These are phyloP conservation scores for Didymella arachidicola DNA, from an alignment of 2,329 filamentous ascomycete genomes.

Conservation along the genomic window DNA sequence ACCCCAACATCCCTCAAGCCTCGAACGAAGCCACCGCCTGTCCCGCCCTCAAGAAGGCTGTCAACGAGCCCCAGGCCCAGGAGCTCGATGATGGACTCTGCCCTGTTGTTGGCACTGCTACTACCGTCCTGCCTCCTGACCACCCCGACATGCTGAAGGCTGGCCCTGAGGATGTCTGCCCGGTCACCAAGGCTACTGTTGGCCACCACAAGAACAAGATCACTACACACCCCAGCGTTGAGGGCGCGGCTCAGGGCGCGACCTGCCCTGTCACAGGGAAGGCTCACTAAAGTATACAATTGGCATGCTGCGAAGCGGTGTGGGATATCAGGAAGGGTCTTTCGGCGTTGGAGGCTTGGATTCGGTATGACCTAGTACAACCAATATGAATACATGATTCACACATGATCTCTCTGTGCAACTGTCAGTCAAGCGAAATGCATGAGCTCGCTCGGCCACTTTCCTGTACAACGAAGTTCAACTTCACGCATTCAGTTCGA, in stretches of 20 bases:
- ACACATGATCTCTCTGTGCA: background rate
- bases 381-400: background rate
- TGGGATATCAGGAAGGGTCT: background rate
- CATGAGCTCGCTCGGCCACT: no score
- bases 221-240: slow-evolving; percentile 51
- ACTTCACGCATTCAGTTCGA: no score
- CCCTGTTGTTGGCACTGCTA: slow-evolving; percentile 55
- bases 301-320: background rate
- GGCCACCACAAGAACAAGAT: slow-evolving; percentile 56
- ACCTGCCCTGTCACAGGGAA: slow-evolving; percentile 55
- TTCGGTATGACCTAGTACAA: background rate
- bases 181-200: slow-evolving; percentile 55
- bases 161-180: slow-evolving; percentile 51
- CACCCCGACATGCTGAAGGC: slow-evolving; percentile 53
- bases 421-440: no score
- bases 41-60: slow-evolving; percentile 52
- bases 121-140: slow-evolving; percentile 52
- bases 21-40: slow-evolving; percentile 48
- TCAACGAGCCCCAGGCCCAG: slow-evolving; percentile 46
- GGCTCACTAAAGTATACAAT: slow-evolving; percentile 20
- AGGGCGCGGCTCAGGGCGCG: slow-evolving; percentile 46
- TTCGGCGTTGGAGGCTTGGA: slow-evolving; percentile 18
- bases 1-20: slow-evolving; percentile 47
- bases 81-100: slow-evolving; percentile 55
- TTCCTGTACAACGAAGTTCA: no score